These are phyloP conservation scores for Bipolaris zeicola DNA, from an alignment of 2,329 filamentous ascomycete species.

Conservation along the genomic window DNA sequence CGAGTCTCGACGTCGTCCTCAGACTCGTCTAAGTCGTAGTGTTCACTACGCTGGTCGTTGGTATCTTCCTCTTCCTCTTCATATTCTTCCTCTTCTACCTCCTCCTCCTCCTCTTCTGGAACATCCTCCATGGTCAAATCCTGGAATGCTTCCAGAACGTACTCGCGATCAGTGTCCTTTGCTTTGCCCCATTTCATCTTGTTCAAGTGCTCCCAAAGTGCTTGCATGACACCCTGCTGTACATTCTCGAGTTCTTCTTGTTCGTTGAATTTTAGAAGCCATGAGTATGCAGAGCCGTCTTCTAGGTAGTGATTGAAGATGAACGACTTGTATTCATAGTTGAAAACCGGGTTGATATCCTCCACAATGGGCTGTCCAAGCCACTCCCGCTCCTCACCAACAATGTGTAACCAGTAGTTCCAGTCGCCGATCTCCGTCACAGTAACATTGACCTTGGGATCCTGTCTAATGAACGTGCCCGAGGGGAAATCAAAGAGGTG, in stretches of 20 bases:
- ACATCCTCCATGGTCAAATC: constrained; percentile 91
- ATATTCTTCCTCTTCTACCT: constrained; percentile 63
- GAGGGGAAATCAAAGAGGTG: constrained; percentile 92
- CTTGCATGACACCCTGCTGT: constrained; percentile 92
- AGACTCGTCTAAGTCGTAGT: constrained; percentile 77
- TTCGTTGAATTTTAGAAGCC: constrained; percentile 91
- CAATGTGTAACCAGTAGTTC: constrained; percentile 94
- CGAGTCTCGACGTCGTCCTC: constrained; percentile 73
- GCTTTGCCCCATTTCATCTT: constrained; percentile 92
- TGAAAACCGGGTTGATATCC: constrained; percentile 97
- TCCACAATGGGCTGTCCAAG: constrained; percentile 82
- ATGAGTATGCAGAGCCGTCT: constrained; percentile 91
- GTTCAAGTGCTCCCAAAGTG: constrained; percentile 95
- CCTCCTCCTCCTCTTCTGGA: constrained; percentile 60
- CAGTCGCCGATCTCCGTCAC: constrained; percentile 88
- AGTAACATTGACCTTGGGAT: constrained; percentile 73
- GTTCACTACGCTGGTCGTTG: constrained; percentile 72
- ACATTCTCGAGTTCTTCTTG: constrained; percentile 81
- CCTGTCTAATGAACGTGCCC: constrained; percentile 82
- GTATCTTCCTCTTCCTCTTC: constrained; percentile 67
- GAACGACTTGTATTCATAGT: constrained; percentile 98
- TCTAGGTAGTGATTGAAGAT: constrained; percentile 97
- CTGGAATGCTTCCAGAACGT: constrained; percentile 93
- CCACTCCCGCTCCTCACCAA: constrained; percentile 77
- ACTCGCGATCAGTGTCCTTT: constrained; percentile 90